A percentile compares a stretch with the other conserved stretches of the same genome.
Conservation (phyloP, 1,139 yeast genomes). For the Yueomyces sp. region DNA sequence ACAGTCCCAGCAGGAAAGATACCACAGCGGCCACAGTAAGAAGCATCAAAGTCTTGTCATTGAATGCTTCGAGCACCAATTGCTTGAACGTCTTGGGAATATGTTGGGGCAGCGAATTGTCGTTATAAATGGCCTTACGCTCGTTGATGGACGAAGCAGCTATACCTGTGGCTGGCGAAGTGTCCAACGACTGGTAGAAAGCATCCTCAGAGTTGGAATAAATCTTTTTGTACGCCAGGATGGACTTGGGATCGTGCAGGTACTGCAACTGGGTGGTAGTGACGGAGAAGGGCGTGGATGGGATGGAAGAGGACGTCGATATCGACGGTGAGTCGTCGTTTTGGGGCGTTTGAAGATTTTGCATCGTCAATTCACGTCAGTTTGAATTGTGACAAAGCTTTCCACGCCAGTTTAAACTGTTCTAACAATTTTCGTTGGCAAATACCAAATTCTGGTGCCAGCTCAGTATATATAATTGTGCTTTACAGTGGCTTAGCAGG, state of each 20-base stretch:
- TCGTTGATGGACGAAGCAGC: slow-evolving; percentile 11
- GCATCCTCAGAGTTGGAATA: slow-evolving; percentile 11
- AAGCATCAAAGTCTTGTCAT: slow-evolving; percentile 81
- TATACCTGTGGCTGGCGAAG: slow-evolving; percentile 36
- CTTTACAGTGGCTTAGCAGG: no score
- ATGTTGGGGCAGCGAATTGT: slow-evolving; percentile 58
- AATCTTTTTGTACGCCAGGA: slow-evolving; percentile 12
- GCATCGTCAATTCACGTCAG: no score
- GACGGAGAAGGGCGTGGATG: neutral
- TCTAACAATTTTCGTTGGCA: no score
- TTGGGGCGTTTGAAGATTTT: no score
- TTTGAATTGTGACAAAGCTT: no score
- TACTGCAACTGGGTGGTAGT: neutral
- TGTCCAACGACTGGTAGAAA: slow-evolving; percentile 25
- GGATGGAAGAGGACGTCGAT: neutral
- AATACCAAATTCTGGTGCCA: no score
- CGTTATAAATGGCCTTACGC: slow-evolving; percentile 45
- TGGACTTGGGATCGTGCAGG: slow-evolving; percentile 27
- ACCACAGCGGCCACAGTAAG: slow-evolving; percentile 78
- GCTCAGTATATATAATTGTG: no score
- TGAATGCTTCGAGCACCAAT: slow-evolving; percentile 72
- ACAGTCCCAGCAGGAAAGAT: slow-evolving; percentile 80
- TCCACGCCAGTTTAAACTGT: no score
- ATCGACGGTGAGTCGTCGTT: neutral
- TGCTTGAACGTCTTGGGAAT: slow-evolving; percentile 52